phyloP scores from a whole-genome alignment of 441 rosid genomes.

The Croton laevigatus region DNA sequence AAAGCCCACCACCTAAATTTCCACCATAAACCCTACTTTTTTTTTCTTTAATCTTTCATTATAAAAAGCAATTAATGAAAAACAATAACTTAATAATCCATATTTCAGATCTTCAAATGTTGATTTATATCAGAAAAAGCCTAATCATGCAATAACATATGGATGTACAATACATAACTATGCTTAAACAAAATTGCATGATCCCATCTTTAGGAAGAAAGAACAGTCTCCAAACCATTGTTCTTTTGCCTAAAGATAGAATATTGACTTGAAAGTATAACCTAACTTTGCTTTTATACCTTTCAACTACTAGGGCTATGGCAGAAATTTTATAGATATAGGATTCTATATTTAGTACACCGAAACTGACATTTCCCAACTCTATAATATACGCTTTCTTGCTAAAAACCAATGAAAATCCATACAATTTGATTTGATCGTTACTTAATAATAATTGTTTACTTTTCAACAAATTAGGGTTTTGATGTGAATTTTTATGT shows the following conservation, averaged over 20 bases:
- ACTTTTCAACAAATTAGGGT: too few species aligned
- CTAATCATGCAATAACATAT: not conserved
- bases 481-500: too few species aligned
- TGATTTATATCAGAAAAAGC: too few species aligned
- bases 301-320: constrained; percentile 18
- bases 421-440: constrained; percentile 13
- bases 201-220: not conserved
- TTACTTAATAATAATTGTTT: not conserved
- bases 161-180: not conserved
- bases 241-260: constrained; percentile 28
- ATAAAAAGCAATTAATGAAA: too few species aligned
- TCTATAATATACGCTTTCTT: constrained; percentile 9
- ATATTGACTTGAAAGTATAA: constrained; percentile 29
- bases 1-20: too few species aligned
- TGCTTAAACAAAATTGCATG: not conserved
- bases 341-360: constrained; percentile 11
- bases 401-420: constrained; percentile 18
- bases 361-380: constrained; percentile 24
- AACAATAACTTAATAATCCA: too few species aligned
- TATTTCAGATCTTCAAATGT: too few species aligned
- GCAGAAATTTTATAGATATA: not conserved
- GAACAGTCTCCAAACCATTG: constrained; percentile 5
- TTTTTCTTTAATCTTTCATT: too few species aligned
- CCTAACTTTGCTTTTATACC: constrained; percentile 26
- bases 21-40: too few species aligned